Evolutionary conservation across 75 land plant species (phyloP).

Genomic region (Larix kaempferi): DNA sequence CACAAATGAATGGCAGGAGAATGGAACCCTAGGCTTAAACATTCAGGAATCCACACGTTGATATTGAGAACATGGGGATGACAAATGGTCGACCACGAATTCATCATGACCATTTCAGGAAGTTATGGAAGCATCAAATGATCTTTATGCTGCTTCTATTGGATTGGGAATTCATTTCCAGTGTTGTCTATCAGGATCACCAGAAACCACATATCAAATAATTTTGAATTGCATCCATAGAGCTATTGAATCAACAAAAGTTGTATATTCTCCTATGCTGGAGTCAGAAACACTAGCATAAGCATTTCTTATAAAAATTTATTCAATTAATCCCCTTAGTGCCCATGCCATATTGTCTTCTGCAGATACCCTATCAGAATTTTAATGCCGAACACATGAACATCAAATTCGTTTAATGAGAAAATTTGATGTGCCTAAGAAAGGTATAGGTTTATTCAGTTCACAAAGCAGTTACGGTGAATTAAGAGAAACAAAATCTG

Average conservation of each 20-base stretch:
- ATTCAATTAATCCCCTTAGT: constrained; percentile 81
- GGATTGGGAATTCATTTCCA: constrained; percentile 71
- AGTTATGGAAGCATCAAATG: constrained; percentile 59
- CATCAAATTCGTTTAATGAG: constrained; percentile 29
- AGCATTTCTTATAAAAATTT: constrained; percentile 67
- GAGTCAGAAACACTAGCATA: constrained; percentile 80
- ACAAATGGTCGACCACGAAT: no score
- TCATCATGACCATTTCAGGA: constrained; percentile 4
- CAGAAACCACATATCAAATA: no score
- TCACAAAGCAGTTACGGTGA: constrained; percentile 57
- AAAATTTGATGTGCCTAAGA: constrained; percentile 49
- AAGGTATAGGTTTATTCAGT: constrained; percentile 57
- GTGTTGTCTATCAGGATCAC: constrained; percentile 63
- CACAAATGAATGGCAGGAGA: no score
- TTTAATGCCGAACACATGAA: constrained; percentile 51
- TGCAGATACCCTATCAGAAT: constrained; percentile 38
- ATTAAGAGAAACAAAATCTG: no score
- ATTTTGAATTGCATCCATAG: no score
- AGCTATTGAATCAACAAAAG: no score
- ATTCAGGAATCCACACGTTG: no score
- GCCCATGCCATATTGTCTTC: constrained; percentile 79
- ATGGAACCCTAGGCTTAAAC: no score
- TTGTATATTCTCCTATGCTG: no score
- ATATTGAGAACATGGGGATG: no score
- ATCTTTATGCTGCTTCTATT: constrained; percentile 80